Base-by-base conservation (phyloP, 2,329 filamentous ascomycete genomes). In the Tothia fuscella region DNA sequence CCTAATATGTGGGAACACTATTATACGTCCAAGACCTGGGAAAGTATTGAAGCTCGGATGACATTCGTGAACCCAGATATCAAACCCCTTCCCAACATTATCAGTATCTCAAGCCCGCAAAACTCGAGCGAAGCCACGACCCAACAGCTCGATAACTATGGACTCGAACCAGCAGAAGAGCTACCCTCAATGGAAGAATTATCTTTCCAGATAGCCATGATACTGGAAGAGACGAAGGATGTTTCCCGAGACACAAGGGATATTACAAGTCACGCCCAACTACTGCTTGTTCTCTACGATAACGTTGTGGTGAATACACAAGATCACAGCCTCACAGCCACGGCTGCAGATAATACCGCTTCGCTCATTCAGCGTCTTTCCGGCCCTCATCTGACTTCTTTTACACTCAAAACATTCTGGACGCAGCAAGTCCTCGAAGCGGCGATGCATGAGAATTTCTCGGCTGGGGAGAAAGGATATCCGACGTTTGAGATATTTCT, bases 21-120 rank as follows among this genome's bases (percentile, higher is more conserved):
- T 25, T 40, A 40, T 25, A 40, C 20, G 7, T 12, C 24, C 6
- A 29, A 10, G 7, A n/a, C 25, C 14, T 40, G 37, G 37, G 37
- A 40, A 10, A 6, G 12, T 6, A 20, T 30, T 13, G 37, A 40
- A 32, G 37, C 37, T 6, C 22, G 37, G 17, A 12, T 16, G 17
- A 17, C 9, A 35, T 40, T 30, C 19, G 24, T 40, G n/a, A 28
- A 12, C 9, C 37, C 37, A 10, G 37, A 40, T 33, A 7, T 40
- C 13, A 16, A 40, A 17, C 34, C 12, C 6, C 20, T 37, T 10
- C 34, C 34, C 6, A 24, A 22, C 34, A 22, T 37, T 6, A 17
- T 37, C 9, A 9, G 9, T 7, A 6, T 34, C 9, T 7, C 31
- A 7, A 9, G 7, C 14, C 31, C 9, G 9, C 7, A 16, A 34